phyloP scores from a whole-genome alignment of 345 rosid genomes.

The Eucalyptus leucophloia region DNA sequence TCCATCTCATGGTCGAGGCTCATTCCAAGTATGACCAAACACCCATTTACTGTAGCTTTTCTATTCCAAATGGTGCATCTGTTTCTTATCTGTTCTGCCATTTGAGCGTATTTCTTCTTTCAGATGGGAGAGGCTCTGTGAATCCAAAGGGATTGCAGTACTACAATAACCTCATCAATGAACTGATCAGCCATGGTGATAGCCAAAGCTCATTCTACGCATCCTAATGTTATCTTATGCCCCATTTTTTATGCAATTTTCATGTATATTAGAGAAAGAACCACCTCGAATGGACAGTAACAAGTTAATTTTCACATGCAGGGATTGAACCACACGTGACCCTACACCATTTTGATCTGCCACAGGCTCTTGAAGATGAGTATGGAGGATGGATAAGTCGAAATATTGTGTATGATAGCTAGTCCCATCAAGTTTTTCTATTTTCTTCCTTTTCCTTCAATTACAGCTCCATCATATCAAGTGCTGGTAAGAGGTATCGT shows the following conservation, averaged over 20 bases:
- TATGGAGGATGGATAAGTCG: constrained; percentile 32
- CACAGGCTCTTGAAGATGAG: constrained; percentile 35
- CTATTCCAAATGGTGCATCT: background rate
- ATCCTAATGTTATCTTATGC: background rate
- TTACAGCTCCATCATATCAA: background rate
- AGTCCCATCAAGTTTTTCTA: background rate
- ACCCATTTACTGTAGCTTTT: background rate
- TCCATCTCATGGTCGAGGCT: constrained; percentile 29
- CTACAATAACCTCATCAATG: constrained; percentile 12
- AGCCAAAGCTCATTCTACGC: background rate
- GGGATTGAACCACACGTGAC: constrained; percentile 34
- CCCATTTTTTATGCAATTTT: background rate
- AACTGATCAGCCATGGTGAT: constrained; percentile 2
- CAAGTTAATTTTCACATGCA: background rate
- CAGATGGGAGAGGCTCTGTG: constrained; percentile 10
- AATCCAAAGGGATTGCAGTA: constrained; percentile 5
- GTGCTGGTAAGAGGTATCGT: background rate
- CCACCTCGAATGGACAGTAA: background rate
- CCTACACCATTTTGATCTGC: constrained; percentile 18
- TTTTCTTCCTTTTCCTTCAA: background rate
- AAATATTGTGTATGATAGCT: constrained; percentile 15
- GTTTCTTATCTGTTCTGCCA: background rate
- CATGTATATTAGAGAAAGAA: background rate
- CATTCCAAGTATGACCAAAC: constrained; percentile 7
- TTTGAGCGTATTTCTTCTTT: background rate